Conservation (phyloP, 2,329 filamentous ascomycete species). For the Cercospora sesami region DNA sequence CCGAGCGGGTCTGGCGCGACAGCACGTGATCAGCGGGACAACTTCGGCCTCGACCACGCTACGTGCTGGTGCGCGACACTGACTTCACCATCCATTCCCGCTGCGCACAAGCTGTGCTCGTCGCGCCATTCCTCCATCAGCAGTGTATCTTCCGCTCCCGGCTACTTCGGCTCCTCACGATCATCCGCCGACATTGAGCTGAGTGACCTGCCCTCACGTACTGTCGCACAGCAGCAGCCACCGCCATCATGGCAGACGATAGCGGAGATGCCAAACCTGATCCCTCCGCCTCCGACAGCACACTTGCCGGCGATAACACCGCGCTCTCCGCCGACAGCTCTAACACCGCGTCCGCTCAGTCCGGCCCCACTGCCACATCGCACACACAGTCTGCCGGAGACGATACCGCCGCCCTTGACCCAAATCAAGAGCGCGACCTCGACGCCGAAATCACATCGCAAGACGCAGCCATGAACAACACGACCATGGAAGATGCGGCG, state of each 20-base stretch:
- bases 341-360: slow-evolving; percentile 5
- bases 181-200: slow-evolving; percentile 20
- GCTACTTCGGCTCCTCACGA: neutral
- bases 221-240: slow-evolving; percentile 15
- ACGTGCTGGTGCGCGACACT: slow-evolving; percentile 27
- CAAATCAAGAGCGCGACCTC: slow-evolving; percentile 35
- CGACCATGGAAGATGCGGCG: slow-evolving; percentile 26
- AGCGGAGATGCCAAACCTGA: slow-evolving; percentile 16
- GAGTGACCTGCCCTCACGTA: slow-evolving; percentile 22
- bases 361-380: slow-evolving; percentile 15
- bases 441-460: slow-evolving; percentile 44
- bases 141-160: neutral
- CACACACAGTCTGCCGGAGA: slow-evolving; percentile 19
- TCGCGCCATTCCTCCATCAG: neutral
- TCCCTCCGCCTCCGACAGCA: slow-evolving; percentile 20
- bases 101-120: slow-evolving; percentile 6
- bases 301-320: slow-evolving; percentile 15
- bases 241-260: slow-evolving; percentile 24
- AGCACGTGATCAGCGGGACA: slow-evolving; percentile 12
- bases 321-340: slow-evolving; percentile 3
- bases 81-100: slow-evolving; percentile 19
- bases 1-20: neutral
- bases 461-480: slow-evolving; percentile 26
- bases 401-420: slow-evolving; percentile 43
- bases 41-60: slow-evolving; percentile 23